Conservation (phyloP, 2,329 filamentous ascomycete species). For the Botrytis deweyae region DNA sequence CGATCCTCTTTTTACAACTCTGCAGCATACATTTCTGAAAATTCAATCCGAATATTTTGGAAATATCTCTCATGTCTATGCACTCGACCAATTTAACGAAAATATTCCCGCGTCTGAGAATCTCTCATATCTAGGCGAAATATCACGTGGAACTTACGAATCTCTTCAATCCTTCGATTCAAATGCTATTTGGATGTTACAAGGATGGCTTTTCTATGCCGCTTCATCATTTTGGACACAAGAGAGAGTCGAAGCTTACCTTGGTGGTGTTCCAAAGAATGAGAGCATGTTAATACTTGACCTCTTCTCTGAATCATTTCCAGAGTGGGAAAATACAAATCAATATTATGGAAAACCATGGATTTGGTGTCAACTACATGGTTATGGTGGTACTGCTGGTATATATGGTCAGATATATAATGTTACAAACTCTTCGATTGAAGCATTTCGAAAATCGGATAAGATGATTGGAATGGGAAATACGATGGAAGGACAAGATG, state of each 20-base stretch:
- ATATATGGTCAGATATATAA: constrained; percentile 52
- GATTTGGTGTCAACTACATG: constrained; percentile 55
- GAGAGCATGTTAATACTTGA: constrained; percentile 52
- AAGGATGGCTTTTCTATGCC: constrained; percentile 51
- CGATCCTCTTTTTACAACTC: constrained; percentile 44
- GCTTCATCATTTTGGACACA: constrained; percentile 47
- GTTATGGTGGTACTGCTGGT: constrained; percentile 51
- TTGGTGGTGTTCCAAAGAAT: constrained; percentile 46
- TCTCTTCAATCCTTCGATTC: constrained; percentile 50
- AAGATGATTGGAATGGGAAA: constrained; percentile 50
- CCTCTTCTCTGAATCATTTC: constrained; percentile 49
- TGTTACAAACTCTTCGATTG: constrained; percentile 48
- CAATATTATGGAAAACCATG: constrained; percentile 53
- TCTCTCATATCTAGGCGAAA: constrained; percentile 44
- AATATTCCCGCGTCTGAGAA: constrained; percentile 49
- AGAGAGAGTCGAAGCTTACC: constrained; percentile 49
- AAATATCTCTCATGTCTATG: constrained; percentile 50
- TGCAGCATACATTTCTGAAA: constrained; percentile 48
- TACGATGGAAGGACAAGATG: constrained; percentile 52
- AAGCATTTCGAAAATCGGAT: constrained; percentile 44
- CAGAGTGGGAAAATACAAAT: constrained; percentile 51
- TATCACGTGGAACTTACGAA: constrained; percentile 46
- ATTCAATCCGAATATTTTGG: constrained; percentile 50
- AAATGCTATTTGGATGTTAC: constrained; percentile 52
- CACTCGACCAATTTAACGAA: constrained; percentile 55